Percentiles rank a stretch among this genome's conserved stretches.
phyloP scores from a whole-genome alignment of 2,329 filamentous ascomycete species.

The Fusarium citri region DNA sequence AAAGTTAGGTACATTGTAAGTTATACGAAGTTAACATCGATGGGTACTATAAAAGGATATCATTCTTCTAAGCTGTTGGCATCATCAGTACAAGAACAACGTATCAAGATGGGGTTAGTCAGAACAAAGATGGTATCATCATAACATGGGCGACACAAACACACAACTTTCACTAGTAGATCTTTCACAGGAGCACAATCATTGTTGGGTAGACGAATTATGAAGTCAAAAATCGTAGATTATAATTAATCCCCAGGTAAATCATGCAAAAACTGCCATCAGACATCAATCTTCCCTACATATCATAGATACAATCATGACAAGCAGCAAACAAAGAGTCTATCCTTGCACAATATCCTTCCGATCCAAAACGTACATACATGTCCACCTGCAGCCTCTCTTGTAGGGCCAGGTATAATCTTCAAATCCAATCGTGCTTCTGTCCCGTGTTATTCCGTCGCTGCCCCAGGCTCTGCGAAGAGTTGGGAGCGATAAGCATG shows the following conservation, averaged over 20 bases:
- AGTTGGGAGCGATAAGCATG: constrained; percentile 32
- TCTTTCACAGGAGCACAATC: neutral
- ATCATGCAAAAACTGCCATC: constrained; percentile 14
- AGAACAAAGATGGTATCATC: neutral
- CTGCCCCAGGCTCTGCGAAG: constrained; percentile 31
- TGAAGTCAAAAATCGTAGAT: constrained; percentile 17
- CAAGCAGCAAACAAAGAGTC: constrained; percentile 25
- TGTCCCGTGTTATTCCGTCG: constrained; percentile 39
- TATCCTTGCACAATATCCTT: constrained; percentile 32
- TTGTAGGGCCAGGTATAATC: constrained; percentile 8
- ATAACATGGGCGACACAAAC: neutral
- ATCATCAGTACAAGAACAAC: neutral
- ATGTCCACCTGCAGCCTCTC: constrained; percentile 24
- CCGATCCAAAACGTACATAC: constrained; percentile 24
- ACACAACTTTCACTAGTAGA: neutral
- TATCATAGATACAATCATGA: constrained; percentile 7
- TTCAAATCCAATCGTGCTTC: constrained; percentile 27
- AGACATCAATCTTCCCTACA: constrained; percentile 26
- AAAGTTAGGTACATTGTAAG: too few species aligned
- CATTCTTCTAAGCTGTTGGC: too few species aligned
- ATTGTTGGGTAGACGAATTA: neutral
- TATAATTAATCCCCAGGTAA: constrained; percentile 33
- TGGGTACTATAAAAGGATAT: too few species aligned
- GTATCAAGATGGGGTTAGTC: neutral
- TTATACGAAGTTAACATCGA: too few species aligned